Evolutionary conservation across 345 rosid species (phyloP).

Genomic region (Pugionium cornutum): DNA sequence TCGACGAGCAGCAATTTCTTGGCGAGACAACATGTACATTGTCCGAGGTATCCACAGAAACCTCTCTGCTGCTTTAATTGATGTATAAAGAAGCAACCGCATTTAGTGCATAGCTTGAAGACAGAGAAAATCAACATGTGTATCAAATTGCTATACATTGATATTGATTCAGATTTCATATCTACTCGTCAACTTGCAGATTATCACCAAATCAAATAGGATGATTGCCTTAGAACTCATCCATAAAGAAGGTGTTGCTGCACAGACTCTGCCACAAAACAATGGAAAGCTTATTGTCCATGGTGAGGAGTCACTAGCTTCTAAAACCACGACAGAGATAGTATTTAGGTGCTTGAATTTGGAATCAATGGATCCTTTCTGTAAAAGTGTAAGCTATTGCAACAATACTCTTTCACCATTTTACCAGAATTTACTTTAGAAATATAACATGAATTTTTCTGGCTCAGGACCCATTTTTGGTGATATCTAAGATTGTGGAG

Average conservation of each 20-base stretch:
- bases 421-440: constrained; percentile 1
- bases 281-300: constrained; percentile 69
- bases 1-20: constrained; percentile 70
- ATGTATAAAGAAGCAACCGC: not conserved
- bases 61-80: constrained; percentile 10
- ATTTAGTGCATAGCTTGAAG: not conserved
- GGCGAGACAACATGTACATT: constrained; percentile 77
- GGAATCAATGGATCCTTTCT: constrained; percentile 78
- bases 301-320: constrained; percentile 83
- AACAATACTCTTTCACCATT: constrained; percentile 21
- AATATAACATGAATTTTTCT: constrained; percentile 3
- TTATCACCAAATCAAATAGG: constrained; percentile 58
- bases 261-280: constrained; percentile 43
- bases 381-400: constrained; percentile 68
- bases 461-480: constrained; percentile 81
- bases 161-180: constrained; percentile 3
- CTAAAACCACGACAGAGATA: constrained; percentile 70
- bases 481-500: constrained; percentile 79
- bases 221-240: constrained; percentile 60
- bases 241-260: constrained; percentile 50
- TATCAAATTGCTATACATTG: not conserved
- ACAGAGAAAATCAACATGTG: not conserved
- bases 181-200: constrained; percentile 45
- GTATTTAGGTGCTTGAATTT: constrained; percentile 71
- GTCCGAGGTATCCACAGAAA: constrained; percentile 47